phyloP scores from a whole-genome alignment of 1,284 basidiomycete genomes.

The Apiotrichum mycotoxinovorans region DNA sequence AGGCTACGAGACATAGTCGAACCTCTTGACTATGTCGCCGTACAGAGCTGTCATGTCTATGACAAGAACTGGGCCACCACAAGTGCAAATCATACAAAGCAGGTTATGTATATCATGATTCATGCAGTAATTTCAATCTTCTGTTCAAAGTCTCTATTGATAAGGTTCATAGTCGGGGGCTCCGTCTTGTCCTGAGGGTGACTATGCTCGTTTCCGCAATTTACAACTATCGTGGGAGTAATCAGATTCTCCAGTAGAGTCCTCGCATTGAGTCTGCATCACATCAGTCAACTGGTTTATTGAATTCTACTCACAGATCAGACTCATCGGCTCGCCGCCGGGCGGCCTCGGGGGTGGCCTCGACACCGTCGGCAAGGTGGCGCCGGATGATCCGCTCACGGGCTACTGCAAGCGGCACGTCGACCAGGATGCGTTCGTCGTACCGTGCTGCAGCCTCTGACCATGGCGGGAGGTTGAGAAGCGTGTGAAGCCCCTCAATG shows the following conservation, averaged over 20 bases:
- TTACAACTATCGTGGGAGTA: background rate
- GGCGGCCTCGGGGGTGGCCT: slow-evolving; percentile 6
- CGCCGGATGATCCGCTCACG: slow-evolving; percentile 8
- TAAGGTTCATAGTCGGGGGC: too few relatives aligned
- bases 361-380: slow-evolving; percentile 12
- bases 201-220: too few relatives aligned
- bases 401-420: slow-evolving; percentile 1
- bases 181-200: too few relatives aligned
- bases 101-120: too few relatives aligned
- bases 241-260: slow-evolving; percentile 5
- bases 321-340: slow-evolving; percentile 6
- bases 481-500: slow-evolving; percentile 12
- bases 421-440: slow-evolving; percentile 13
- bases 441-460: slow-evolving; percentile 1
- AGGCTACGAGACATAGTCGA: too few relatives aligned
- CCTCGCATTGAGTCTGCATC: slow-evolving; percentile 7
- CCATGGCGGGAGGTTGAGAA: slow-evolving; percentile 10
- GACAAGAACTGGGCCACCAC: too few relatives aligned
- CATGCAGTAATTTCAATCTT: too few relatives aligned
- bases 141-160: too few relatives aligned
- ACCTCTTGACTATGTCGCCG: too few relatives aligned
- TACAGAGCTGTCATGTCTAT: too few relatives aligned
- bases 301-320: slow-evolving; percentile 4
- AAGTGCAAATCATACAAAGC: too few relatives aligned
- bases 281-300: slow-evolving; percentile 5